Evolutionary conservation across 1,139 yeast genomes (phyloP).

Genomic region (Magnusiomyces clavatus): DNA sequence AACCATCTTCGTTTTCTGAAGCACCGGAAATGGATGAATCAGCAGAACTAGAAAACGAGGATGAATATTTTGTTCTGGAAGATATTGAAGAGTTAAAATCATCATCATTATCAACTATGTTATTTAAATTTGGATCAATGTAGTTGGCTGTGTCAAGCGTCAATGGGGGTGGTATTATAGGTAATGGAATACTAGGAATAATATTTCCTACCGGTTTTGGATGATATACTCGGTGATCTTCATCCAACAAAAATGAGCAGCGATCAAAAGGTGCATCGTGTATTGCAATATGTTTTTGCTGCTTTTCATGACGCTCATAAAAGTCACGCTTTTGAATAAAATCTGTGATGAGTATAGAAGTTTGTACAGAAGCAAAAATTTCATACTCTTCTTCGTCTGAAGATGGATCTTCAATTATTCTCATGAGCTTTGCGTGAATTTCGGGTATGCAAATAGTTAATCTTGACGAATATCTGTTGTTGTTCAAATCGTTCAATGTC

Average conservation of each 20-base stretch:
- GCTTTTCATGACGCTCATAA: conserved; percentile 41
- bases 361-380: conserved; percentile 36
- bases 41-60: background rate
- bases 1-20: background rate
- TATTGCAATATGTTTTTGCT: conserved; percentile 54
- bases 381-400: conserved; percentile 8
- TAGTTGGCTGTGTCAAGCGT: conserved; percentile 27
- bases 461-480: conserved; percentile 53
- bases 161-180: conserved; percentile 58
- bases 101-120: conserved; percentile 5
- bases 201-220: conserved; percentile 36
- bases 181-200: conserved; percentile 54
- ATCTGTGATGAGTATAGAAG: conserved; percentile 52
- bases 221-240: conserved; percentile 35
- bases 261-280: conserved; percentile 86
- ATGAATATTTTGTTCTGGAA: conserved; percentile 10
- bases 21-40: background rate
- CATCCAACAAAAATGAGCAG: conserved; percentile 58
- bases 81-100: conserved; percentile 10
- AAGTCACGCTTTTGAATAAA: conserved; percentile 51
- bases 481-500: conserved; percentile 61
- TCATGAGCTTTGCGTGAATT: conserved; percentile 34
- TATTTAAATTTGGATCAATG: conserved; percentile 22
- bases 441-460: conserved; percentile 45
- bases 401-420: conserved; percentile 18